Evolutionary conservation across 345 rosid species (phyloP).

Genomic region (Heritiera fomes): DNA sequence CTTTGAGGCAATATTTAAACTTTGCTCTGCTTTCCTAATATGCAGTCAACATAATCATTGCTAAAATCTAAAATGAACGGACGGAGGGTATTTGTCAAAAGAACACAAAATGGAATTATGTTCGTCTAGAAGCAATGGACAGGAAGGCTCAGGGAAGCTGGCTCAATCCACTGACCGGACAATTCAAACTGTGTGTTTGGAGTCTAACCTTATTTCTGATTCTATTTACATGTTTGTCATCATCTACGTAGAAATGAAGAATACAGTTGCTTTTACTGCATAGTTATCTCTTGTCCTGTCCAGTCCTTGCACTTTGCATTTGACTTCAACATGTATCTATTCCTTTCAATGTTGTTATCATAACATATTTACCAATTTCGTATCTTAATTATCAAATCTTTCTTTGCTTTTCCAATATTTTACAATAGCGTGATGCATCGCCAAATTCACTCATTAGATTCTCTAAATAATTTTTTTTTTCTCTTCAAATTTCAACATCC

Average conservation of each 20-base stretch:
- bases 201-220: too few species aligned
- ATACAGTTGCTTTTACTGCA: too few species aligned
- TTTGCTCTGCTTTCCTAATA: too few species aligned
- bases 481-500: neutral
- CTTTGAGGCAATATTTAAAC: too few species aligned
- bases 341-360: too few species aligned
- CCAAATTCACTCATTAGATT: neutral
- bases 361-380: neutral
- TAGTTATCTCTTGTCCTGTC: too few species aligned
- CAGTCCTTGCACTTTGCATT: too few species aligned
- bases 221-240: too few species aligned
- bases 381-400: neutral
- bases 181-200: too few species aligned
- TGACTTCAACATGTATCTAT: too few species aligned
- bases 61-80: neutral
- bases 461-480: neutral
- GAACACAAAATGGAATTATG: neutral
- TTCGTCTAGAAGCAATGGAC: neutral
- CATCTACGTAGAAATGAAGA: too few species aligned
- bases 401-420: neutral
- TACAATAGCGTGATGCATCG: neutral
- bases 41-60: neutral
- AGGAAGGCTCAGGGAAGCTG: neutral
- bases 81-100: too few species aligned
- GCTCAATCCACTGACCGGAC: neutral